phyloP scores from a whole-genome alignment of 306 rosid genomes.

The Cyamopsis tetragonoloba region DNA sequence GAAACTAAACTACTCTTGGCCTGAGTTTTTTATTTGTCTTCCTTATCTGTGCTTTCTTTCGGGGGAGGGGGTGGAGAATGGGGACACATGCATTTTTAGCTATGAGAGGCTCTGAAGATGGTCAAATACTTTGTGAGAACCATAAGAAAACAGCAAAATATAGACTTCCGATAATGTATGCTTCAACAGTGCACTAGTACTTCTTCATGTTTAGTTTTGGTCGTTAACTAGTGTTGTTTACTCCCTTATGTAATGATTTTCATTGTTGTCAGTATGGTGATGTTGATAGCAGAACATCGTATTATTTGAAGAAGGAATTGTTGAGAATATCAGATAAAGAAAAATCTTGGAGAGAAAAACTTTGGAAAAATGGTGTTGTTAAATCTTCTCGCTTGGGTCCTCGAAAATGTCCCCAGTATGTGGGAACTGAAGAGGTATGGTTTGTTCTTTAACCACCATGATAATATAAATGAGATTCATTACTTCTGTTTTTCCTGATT shows the following conservation, averaged over 20 bases:
- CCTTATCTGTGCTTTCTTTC: background rate
- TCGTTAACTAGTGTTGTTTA: conserved; percentile 12
- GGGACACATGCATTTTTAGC: background rate
- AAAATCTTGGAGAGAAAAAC: conserved; percentile 80
- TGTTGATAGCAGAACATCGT: conserved; percentile 51
- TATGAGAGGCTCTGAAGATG: background rate
- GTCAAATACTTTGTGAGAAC: background rate
- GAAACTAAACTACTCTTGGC: conserved; percentile 5
- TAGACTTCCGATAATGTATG: conserved; percentile 6
- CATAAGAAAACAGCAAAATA: background rate
- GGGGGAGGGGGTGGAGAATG: background rate
- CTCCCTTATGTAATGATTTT: conserved; percentile 28
- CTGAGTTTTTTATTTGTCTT: background rate
- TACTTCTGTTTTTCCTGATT: conserved; percentile 21
- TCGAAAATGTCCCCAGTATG: conserved; percentile 66
- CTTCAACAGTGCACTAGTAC: background rate
- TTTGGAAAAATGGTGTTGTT: conserved; percentile 79
- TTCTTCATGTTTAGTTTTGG: background rate
- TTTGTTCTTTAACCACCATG: conserved; percentile 25
- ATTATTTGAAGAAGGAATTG: conserved; percentile 79
- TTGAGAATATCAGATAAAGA: conserved; percentile 57
- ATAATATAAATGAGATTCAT: conserved; percentile 8
- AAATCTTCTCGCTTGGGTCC: conserved; percentile 72
- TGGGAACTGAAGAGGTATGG: conserved; percentile 88
- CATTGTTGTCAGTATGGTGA: conserved; percentile 53